A percentile compares a stretch with the other conserved stretches of the same genome.
phyloP scores from a whole-genome alignment of 106 monocot species.

The Dendrobium chrysotoxum region DNA sequence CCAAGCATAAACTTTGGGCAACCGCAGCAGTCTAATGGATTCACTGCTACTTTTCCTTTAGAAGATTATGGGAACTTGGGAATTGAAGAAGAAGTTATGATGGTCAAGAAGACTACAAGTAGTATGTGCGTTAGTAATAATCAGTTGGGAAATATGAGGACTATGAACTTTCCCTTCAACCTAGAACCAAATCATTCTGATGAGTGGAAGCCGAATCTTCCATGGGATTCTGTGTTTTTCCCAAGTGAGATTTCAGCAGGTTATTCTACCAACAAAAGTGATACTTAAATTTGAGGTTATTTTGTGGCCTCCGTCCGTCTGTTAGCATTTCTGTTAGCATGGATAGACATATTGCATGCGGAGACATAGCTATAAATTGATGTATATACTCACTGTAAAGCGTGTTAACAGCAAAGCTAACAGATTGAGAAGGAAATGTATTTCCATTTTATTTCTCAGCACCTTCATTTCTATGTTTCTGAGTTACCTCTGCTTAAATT shows the following conservation, averaged over 20 bases:
- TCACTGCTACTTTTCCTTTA: slow-evolving; percentile 23
- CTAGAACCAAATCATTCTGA: slow-evolving; percentile 17
- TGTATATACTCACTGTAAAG: slow-evolving; percentile 17
- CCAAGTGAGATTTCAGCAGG: slow-evolving; percentile 30
- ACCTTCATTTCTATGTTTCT: background rate
- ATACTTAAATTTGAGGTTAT: slow-evolving; percentile 22
- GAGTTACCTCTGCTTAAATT: background rate
- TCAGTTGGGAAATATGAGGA: slow-evolving; percentile 18
- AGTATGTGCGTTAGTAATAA: background rate
- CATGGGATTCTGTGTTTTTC: slow-evolving; percentile 24
- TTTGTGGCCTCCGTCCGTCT: background rate
- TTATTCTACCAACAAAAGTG: slow-evolving; percentile 27
- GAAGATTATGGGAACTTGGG: slow-evolving; percentile 14
- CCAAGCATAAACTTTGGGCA: slow-evolving; percentile 35
- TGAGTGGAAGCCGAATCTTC: slow-evolving; percentile 32
- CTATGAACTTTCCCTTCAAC: slow-evolving; percentile 24
- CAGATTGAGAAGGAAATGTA: slow-evolving; percentile 13
- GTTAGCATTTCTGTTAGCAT: slow-evolving; percentile 10
- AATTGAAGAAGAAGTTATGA: slow-evolving; percentile 17
- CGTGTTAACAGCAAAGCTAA: slow-evolving; percentile 21
- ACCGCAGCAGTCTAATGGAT: slow-evolving; percentile 18
- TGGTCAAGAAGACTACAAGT: slow-evolving; percentile 12
- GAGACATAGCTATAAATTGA: background rate
- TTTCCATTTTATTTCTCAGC: background rate
- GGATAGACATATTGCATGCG: background rate